These are phyloP conservation scores for Clarireedia homoeocarpa DNA, from an alignment of 2,329 filamentous ascomycete genomes.

Conservation along the genomic window DNA sequence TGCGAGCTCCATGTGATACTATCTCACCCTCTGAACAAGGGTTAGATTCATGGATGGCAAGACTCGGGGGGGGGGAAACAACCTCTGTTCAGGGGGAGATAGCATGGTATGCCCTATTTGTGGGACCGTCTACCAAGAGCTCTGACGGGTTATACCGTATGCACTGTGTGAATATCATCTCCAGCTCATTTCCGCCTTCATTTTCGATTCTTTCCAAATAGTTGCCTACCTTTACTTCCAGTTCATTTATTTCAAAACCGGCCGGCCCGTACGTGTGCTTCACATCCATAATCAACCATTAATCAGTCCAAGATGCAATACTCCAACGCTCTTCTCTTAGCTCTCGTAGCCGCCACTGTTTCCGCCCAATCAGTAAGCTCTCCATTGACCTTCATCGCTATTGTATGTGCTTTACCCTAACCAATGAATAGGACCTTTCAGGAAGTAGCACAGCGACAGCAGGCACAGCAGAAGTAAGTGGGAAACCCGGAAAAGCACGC, in stretches of 20 bases:
- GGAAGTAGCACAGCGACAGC: background rate
- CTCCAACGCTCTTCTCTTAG: slow-evolving; percentile 19
- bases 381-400: no score
- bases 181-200: background rate
- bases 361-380: slow-evolving; percentile 14
- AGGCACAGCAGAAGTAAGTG: background rate
- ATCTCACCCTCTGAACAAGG: background rate
- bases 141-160: background rate
- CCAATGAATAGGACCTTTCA: slow-evolving; percentile 4
- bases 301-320: slow-evolving; percentile 22
- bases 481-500: no score
- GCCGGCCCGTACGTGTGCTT: background rate
- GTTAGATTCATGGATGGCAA: background rate
- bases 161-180: background rate
- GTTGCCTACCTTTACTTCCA: background rate
- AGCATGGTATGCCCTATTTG: background rate
- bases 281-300: slow-evolving; percentile 2
- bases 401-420: background rate
- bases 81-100: background rate
- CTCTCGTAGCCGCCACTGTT: slow-evolving; percentile 19
- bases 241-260: background rate
- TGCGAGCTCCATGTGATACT: background rate
- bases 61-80: background rate
- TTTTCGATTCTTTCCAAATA: background rate
- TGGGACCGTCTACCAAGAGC: background rate